Base-by-base conservation (phyloP, 306 rosid genomes). In the Quercus mongolica region DNA sequence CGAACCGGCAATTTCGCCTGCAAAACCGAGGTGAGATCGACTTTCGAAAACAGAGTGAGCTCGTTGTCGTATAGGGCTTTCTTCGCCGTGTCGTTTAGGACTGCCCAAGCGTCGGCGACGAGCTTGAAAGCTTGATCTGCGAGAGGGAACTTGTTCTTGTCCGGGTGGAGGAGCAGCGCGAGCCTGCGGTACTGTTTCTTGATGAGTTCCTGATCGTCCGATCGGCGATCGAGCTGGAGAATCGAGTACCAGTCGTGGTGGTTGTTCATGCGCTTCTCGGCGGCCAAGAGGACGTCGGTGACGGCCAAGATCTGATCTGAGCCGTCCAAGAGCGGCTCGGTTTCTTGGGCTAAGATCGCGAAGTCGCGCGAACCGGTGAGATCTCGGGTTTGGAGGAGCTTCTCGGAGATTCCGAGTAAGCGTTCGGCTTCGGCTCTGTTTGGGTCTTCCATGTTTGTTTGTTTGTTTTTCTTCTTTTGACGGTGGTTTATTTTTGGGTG, bases 301-400 rank as follows among this genome's bases (percentile, higher is more conserved):
- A 95, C 85, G 44, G 99, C 97, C 19, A 95, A 51, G 91, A 95
- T 91, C 92, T 91, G 98, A 73, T 93, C 99, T 5, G 98, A 91
- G 75, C 97, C 96, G 14, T 90, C 99, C 1, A 90, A 75, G 5
- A 95, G 94, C 7, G 97, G 98, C 79, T 93, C 98, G 2, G 93
- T 86, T 76, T 95, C 99, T 41, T 93, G 99, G 12, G 98, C 99
- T 2, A 95, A 79, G 65, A 89, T 82, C 41, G 97, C 97, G 56
- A 95, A 89, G 58, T 93, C 98, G 4, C 87, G 76, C 0, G 96
- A 86, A 51, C 96, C 94, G 78, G n/a, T 75, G 1, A 93, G 94
- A 80, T 95, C 98, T 23, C 96, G 94, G 58, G 38, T 82, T 26
- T 87, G 92, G 1, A 96, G 52, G 2, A 93, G 97, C 71, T 96